Percentiles rank a stretch among this genome's conserved stretches.
Conservation (phyloP, 2,329 filamentous ascomycete genomes). For the Periconia digitata region DNA sequence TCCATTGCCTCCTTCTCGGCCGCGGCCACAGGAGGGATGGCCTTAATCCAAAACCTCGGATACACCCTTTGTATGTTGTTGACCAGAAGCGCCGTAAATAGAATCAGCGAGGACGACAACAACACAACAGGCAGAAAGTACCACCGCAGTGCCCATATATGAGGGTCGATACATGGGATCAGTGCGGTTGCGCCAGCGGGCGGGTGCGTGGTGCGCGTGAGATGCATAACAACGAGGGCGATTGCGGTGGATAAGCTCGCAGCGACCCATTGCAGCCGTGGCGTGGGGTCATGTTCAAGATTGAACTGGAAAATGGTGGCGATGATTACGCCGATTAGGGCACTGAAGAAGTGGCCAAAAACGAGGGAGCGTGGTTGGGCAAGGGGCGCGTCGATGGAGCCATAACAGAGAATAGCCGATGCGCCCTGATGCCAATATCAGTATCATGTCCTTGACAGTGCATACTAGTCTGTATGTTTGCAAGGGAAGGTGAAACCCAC, state of each 20-base stretch:
- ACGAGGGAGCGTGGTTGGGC: conserved; percentile 50
- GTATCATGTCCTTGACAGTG: neutral
- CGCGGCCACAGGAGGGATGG: conserved; percentile 26
- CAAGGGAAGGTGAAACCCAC: conserved; percentile 21
- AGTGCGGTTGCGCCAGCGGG: conserved; percentile 52
- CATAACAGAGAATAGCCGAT: conserved; percentile 50
- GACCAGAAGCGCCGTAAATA: conserved; percentile 43
- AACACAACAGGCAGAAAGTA: conserved; percentile 46
- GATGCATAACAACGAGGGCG: conserved; percentile 49
- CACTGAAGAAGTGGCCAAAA: conserved; percentile 49
- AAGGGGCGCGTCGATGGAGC: conserved; percentile 48
- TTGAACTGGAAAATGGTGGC: conserved; percentile 47
- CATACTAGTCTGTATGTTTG: conserved; percentile 2
- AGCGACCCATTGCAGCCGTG: conserved; percentile 46
- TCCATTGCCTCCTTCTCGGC: neutral
- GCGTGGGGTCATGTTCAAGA: conserved; percentile 27
- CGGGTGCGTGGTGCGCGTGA: conserved; percentile 51
- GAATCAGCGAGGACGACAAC: conserved; percentile 44
- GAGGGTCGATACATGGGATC: conserved; percentile 43
- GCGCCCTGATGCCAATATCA: conserved; percentile 40
- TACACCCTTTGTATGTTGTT: conserved; percentile 51
- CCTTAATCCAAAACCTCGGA: conserved; percentile 50
- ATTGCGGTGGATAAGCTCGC: conserved; percentile 46
- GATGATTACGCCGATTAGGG: conserved; percentile 47
- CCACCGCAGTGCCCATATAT: conserved; percentile 47